Conservation (phyloP, 768 basidiomycete species). For the Amyloporia xantha region DNA sequence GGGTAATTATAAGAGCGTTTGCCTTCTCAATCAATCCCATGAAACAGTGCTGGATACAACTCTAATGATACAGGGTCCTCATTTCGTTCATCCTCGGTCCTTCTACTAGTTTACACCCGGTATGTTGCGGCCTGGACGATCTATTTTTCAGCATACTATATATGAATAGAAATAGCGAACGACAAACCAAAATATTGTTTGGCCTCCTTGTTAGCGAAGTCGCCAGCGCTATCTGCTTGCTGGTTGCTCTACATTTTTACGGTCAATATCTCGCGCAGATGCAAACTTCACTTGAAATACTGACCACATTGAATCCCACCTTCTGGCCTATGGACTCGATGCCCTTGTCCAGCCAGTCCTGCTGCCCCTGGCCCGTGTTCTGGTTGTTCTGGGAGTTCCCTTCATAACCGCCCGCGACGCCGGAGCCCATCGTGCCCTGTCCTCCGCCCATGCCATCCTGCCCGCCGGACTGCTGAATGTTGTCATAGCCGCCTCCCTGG, state of each 20-base stretch:
- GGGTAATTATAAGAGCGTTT: not conserved
- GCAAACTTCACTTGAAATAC: constrained; percentile 4
- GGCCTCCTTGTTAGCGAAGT: constrained; percentile 21
- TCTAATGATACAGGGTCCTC: no score
- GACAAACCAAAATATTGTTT: constrained; percentile 16
- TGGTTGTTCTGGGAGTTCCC: constrained; percentile 2
- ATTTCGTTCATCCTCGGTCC: no score
- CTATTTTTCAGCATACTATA: not conserved
- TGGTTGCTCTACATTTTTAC: constrained; percentile 20
- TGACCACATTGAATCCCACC: constrained; percentile 19
- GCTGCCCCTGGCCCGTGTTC: constrained; percentile 1
- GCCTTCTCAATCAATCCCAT: not conserved
- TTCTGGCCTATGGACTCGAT: constrained; percentile 17
- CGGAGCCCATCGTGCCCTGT: constrained; percentile 19
- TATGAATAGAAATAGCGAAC: not conserved
- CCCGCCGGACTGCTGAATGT: constrained; percentile 10
- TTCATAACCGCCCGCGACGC: constrained; percentile 21
- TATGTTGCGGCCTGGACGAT: constrained; percentile 15
- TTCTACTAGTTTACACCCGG: constrained; percentile 20
- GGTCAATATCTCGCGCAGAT: not conserved
- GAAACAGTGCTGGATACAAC: not conserved
- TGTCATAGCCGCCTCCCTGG: constrained; percentile 17
- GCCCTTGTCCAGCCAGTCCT: constrained; percentile 26
- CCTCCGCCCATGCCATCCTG: constrained; percentile 20
- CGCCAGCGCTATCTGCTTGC: constrained; percentile 22